Evolutionary conservation across 2,329 filamentous ascomycete species (phyloP), one percentile per base, ranked within the genome.

Genomic region (Aureobasidium subglaciale): DNA sequence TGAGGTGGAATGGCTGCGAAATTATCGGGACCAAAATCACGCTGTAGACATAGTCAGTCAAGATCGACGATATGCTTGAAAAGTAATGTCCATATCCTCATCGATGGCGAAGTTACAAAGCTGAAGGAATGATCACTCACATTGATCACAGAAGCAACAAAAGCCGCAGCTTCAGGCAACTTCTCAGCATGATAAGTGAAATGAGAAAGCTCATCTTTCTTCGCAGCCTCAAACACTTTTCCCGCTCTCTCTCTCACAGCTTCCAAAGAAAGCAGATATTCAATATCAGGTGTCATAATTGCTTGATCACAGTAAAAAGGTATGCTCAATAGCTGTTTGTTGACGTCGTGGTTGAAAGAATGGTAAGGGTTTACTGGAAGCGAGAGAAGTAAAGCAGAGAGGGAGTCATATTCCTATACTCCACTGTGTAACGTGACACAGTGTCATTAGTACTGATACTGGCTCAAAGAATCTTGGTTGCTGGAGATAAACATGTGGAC

Each of bases 131-230:
- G 9, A 35, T n/a, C 7, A 65, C 78, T 62, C 74, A 91, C 90
- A 86, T 95, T 96, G 75, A 96, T 95, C 60, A 96, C 91, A 35
- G 87, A 85, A 15, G 91, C 85, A 9, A 96, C 87, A 68, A 95
- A 96, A 37, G 80, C 81, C 10, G 91, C 89, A 1, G 92, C 91
- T 61, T 91, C 87, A 42, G 78, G 73, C 68, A 96, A 91, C 71
- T 92, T 95, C 72, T 71, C 73, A 78, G 91, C 83, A 70, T 96
- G 90, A 43, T 96, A 90, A 61, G 88, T 86, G 65, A 96, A 96
- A 69, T 96, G 90, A 63, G 81, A 82, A 59, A 96, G 79, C 63
- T 87, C 78, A 65, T 95, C 89, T 61, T 77, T 79, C 64, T 87
- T 78, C 6, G 90, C 89, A 75, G 88, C 91, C 60, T 87, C 81